Evolutionary conservation across 139 green algal species (phyloP).

Genomic region (Cymbomonas tetramitiformis): DNA sequence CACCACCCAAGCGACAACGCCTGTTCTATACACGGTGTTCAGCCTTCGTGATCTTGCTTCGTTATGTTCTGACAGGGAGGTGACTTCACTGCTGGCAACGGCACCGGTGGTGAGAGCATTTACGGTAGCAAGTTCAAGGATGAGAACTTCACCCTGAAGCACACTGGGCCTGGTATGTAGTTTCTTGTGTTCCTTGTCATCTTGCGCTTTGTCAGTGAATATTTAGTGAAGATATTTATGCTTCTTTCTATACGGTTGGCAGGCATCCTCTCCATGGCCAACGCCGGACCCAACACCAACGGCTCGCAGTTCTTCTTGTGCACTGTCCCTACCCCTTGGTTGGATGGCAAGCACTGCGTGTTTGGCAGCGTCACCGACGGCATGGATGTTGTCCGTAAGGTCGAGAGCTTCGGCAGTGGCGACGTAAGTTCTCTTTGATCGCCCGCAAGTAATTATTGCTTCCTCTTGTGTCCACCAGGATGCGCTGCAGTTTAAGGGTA

Average conservation of each 20-base stretch:
- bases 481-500: too few species aligned
- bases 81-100: conserved; percentile 40
- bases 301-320: conserved; percentile 64
- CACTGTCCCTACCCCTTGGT: conserved; percentile 64
- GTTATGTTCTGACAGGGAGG: conserved; percentile 33
- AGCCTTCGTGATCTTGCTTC: too few species aligned
- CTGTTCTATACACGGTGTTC: too few species aligned
- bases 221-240: too few species aligned
- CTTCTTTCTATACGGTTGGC: too few species aligned
- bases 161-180: conserved; percentile 41
- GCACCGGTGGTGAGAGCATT: conserved; percentile 43
- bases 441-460: too few species aligned
- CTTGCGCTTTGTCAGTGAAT: too few species aligned
- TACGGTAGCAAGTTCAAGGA: conserved; percentile 44
- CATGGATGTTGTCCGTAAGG: conserved; percentile 82
- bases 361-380: conserved; percentile 87
- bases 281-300: conserved; percentile 48
- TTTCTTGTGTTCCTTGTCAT: conserved; percentile 17
- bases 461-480: too few species aligned
- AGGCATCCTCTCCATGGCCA: conserved; percentile 39
- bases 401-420: conserved; percentile 79
- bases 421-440: too few species aligned
- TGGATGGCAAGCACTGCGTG: conserved; percentile 68
- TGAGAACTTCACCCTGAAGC: conserved; percentile 74
- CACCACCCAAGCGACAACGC: too few species aligned